Percentiles rank a stretch among this genome's conserved stretches.
Conservation (phyloP, 768 basidiomycete species). For the Asterophora parasitica region DNA sequence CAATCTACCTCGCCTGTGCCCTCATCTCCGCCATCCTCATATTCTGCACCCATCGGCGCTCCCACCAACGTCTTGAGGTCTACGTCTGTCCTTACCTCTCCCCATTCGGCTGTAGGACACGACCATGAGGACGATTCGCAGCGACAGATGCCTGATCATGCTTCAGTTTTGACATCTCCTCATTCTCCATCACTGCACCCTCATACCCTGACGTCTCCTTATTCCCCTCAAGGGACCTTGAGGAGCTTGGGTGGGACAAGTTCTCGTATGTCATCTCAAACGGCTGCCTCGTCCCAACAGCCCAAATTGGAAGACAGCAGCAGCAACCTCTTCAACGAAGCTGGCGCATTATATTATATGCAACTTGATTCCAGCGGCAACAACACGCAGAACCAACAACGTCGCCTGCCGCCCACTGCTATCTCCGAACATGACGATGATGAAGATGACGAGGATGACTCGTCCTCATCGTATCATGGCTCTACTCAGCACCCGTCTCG, state of each 20-base stretch:
- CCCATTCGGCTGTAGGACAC: constrained; percentile 19
- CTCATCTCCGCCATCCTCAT: constrained; percentile 1
- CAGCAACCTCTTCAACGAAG: constrained; percentile 44
- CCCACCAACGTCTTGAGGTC: background rate
- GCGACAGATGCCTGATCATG: constrained; percentile 5
- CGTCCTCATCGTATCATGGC: constrained; percentile 14
- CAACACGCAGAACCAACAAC: constrained; percentile 17
- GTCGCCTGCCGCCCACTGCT: constrained; percentile 42
- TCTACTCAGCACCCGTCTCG: constrained; percentile 6
- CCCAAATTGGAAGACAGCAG: constrained; percentile 24
- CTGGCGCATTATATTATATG: constrained; percentile 68
- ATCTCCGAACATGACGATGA: constrained; percentile 40
- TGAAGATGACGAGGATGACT: constrained; percentile 24
- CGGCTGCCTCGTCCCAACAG: constrained; percentile 12
- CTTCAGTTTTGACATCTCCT: constrained; percentile 31
- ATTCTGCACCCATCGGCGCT: constrained; percentile 4
- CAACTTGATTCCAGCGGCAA: constrained; percentile 34
- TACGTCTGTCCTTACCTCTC: constrained; percentile 31
- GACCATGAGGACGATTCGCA: constrained; percentile 10
- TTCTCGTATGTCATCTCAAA: constrained; percentile 11
- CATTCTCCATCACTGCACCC: constrained; percentile 18
- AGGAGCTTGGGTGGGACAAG: constrained; percentile 12
- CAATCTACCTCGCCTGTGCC: background rate
- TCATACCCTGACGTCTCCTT: constrained; percentile 32
- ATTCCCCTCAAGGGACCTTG: constrained; percentile 24